These are phyloP conservation scores for Vanrija pseudolonga DNA, from an alignment of 1,284 basidiomycete genomes.

Conservation along the genomic window DNA sequence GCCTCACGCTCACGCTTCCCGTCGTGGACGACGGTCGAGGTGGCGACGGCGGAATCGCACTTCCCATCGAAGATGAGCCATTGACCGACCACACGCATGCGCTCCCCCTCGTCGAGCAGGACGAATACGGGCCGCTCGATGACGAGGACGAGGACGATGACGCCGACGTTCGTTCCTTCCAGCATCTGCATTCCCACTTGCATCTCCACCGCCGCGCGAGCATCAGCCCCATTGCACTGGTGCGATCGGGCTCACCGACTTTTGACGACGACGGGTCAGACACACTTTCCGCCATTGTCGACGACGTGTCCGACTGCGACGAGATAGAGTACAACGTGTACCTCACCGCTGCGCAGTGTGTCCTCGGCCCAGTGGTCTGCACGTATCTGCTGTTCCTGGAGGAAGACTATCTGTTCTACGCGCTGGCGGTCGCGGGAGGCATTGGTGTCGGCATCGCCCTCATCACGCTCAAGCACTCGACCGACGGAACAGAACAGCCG, in stretches of 20 bases:
- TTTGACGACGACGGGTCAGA: background rate
- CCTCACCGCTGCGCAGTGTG: slow-evolving; percentile 74
- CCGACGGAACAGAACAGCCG: slow-evolving; percentile 59
- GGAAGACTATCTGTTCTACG: slow-evolving; percentile 57
- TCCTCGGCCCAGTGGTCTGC: slow-evolving; percentile 72
- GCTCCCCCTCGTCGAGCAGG: slow-evolving; percentile 39
- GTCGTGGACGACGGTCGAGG: slow-evolving; percentile 61
- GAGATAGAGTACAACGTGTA: slow-evolving; percentile 67
- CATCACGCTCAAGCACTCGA: slow-evolving; percentile 62
- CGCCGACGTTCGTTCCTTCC: slow-evolving; percentile 12
- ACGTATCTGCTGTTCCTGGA: slow-evolving; percentile 68
- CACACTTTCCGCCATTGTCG: background rate
- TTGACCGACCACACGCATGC: slow-evolving; percentile 49
- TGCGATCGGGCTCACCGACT: background rate
- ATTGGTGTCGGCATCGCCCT: slow-evolving; percentile 58
- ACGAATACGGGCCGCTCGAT: slow-evolving; percentile 46
- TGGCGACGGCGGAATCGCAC: slow-evolving; percentile 31
- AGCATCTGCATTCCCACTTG: slow-evolving; percentile 7
- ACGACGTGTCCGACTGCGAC: slow-evolving; percentile 12
- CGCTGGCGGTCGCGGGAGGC: slow-evolving; percentile 56
- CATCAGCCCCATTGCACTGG: slow-evolving; percentile 2
- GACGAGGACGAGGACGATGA: slow-evolving; percentile 20
- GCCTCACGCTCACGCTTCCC: slow-evolving; percentile 82
- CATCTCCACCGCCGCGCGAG: slow-evolving; percentile 37
- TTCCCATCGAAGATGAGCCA: slow-evolving; percentile 37